Percentiles rank a stretch among this genome's conserved stretches.
These are phyloP conservation scores for Leccinum pachyderme DNA, from an alignment of 1,284 basidiomycete species.

Conservation along the genomic window DNA sequence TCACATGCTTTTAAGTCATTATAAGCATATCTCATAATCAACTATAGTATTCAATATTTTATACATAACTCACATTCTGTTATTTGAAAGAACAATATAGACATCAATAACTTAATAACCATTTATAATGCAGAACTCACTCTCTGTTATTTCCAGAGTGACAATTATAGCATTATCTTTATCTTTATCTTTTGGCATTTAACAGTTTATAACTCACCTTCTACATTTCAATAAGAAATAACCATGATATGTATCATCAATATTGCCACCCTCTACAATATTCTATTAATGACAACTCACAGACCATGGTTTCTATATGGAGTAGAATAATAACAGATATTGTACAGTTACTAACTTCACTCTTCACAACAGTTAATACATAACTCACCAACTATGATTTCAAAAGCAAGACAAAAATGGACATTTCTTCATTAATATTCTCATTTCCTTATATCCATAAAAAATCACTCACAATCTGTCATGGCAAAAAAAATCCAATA, in stretches of 20 bases:
- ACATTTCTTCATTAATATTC: not conserved
- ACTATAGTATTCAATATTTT: not conserved
- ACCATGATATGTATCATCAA: not conserved
- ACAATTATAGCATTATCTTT: not conserved
- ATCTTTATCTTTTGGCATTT: not conserved
- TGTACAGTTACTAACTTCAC: not conserved
- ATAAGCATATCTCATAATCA: no score
- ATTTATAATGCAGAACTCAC: not conserved
- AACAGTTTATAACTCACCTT: not conserved
- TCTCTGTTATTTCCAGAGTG: not conserved
- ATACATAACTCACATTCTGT: not conserved
- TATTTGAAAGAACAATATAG: not conserved
- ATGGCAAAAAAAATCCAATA: not conserved
- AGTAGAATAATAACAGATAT: not conserved
- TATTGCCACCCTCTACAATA: not conserved
- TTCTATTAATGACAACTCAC: not conserved
- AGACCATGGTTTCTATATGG: not conserved
- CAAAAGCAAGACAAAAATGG: not conserved
- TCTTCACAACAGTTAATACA: not conserved
- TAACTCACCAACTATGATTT: not conserved
- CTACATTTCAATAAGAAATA: not conserved
- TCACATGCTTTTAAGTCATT: not conserved
- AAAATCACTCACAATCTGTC: not conserved
- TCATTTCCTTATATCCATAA: not conserved
- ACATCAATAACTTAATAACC: not conserved